These are phyloP conservation scores for Fusarium ambrosium DNA, from an alignment of 2,329 filamentous ascomycete genomes.

Conservation along the genomic window DNA sequence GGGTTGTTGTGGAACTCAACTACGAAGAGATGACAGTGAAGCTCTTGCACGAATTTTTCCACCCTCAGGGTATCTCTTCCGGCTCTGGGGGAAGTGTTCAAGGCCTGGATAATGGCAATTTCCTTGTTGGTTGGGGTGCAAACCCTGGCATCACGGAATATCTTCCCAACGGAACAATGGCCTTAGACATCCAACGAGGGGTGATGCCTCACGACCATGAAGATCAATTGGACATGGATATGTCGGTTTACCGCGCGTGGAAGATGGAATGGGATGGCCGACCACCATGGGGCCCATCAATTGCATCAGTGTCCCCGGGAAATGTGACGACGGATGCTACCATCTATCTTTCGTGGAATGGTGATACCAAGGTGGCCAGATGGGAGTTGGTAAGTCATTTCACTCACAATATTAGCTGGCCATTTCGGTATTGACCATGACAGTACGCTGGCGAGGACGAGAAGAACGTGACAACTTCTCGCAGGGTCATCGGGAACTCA, in stretches of 20 bases:
- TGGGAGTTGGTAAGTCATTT: slow-evolving; percentile 42
- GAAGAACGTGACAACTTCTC: slow-evolving; percentile 28
- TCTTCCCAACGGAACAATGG: slow-evolving; percentile 40
- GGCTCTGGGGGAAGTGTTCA: slow-evolving; percentile 66
- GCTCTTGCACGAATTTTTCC: slow-evolving; percentile 62
- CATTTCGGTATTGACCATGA: not conserved
- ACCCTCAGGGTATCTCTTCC: slow-evolving; percentile 63
- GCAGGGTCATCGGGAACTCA: slow-evolving; percentile 35
- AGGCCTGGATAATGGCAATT: slow-evolving; percentile 65
- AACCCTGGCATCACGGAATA: slow-evolving; percentile 64
- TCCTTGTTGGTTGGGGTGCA: slow-evolving; percentile 70
- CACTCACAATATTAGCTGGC: no score
- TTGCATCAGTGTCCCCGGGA: slow-evolving; percentile 27
- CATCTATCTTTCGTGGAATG: slow-evolving; percentile 47
- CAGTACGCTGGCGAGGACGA: slow-evolving; percentile 38
- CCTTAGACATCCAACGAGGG: slow-evolving; percentile 58
- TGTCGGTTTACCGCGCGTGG: slow-evolving; percentile 45
- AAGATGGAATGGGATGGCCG: slow-evolving; percentile 45
- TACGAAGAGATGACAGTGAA: slow-evolving; percentile 61
- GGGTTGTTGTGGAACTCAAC: slow-evolving; percentile 57
- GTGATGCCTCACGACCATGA: slow-evolving; percentile 55
- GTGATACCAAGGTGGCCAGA: slow-evolving; percentile 40
- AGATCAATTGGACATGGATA: slow-evolving; percentile 19
- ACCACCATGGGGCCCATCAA: slow-evolving; percentile 44
- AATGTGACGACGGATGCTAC: slow-evolving; percentile 25